Percentiles rank a stretch among this genome's conserved stretches.
These are phyloP conservation scores for Ogataea minuta DNA, from an alignment of 805 yeast genomes.

Conservation along the genomic window DNA sequence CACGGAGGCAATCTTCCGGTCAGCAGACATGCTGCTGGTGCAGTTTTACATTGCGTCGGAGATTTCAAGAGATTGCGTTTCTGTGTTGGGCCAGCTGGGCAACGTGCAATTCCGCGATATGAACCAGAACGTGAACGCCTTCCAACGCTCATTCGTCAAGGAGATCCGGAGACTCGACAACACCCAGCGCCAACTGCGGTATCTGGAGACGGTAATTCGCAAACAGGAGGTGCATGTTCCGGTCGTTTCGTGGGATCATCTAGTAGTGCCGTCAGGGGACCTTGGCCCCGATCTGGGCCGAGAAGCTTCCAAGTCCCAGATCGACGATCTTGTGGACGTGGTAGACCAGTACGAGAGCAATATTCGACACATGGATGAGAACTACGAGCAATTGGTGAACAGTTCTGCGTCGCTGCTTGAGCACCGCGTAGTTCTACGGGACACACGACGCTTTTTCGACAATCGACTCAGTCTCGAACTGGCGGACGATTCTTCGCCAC, in stretches of 20 bases:
- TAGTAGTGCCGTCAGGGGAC: constrained; percentile 20
- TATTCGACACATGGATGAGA: constrained; percentile 65
- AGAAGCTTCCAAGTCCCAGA: constrained; percentile 48
- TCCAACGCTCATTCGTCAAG: constrained; percentile 87
- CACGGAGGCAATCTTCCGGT: constrained; percentile 36
- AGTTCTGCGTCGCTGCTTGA: constrained; percentile 64
- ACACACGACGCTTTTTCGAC: constrained; percentile 37
- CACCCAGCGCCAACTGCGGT: constrained; percentile 79
- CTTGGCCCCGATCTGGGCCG: constrained; percentile 12
- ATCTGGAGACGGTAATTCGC: constrained; percentile 48
- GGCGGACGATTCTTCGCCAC: constrained; percentile 24
- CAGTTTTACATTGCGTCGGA: constrained; percentile 92
- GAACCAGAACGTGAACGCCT: constrained; percentile 74
- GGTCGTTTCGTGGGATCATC: constrained; percentile 27
- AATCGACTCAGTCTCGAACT: constrained; percentile 33
- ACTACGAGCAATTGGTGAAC: constrained; percentile 57
- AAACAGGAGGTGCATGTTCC: constrained; percentile 42
- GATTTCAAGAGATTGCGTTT: constrained; percentile 81
- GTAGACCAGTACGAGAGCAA: constrained; percentile 68
- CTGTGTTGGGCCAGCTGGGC: constrained; percentile 83
- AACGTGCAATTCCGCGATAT: constrained; percentile 85
- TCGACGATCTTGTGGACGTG: constrained; percentile 66
- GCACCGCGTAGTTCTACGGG: constrained; percentile 54
- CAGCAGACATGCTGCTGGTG: constrained; percentile 95
- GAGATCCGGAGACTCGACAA: constrained; percentile 84